These are phyloP conservation scores for Yamadazyma oceani DNA, from an alignment of 1,139 yeast genomes.

Conservation along the genomic window DNA sequence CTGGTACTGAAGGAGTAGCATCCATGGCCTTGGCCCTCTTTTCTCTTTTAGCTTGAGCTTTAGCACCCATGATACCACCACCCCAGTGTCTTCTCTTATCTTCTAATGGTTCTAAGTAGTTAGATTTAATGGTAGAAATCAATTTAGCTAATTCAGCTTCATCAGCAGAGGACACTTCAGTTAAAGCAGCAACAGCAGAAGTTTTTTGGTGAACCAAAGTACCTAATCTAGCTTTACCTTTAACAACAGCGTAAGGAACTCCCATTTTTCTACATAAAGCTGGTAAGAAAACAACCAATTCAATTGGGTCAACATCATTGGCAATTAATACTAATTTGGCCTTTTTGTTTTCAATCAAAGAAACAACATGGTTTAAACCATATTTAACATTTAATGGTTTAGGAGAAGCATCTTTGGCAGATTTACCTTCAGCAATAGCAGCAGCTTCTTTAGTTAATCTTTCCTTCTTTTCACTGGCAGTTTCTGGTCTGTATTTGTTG, in stretches of 20 bases:
- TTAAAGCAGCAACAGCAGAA: constrained; percentile 94
- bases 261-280: constrained; percentile 99
- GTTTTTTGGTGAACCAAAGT: constrained; percentile 96
- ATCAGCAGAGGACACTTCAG: constrained; percentile 92
- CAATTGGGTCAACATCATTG: constrained; percentile 98
- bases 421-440: constrained; percentile 96
- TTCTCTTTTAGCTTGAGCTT: constrained; percentile 73
- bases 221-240: constrained; percentile 99
- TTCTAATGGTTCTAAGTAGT: constrained; percentile 91
- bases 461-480: constrained; percentile 95
- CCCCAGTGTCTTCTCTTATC: constrained; percentile 99
- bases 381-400: constrained; percentile 95
- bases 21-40: constrained; percentile 46
- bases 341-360: constrained; percentile 96
- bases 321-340: constrained; percentile 96
- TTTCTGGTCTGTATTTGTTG: constrained; percentile 99
- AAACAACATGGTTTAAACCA: constrained; percentile 98
- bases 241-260: constrained; percentile 96
- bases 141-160: constrained; percentile 92
- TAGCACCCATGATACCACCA: constrained; percentile 97
- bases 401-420: constrained; percentile 92
- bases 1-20: constrained; percentile 15
- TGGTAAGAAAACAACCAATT: constrained; percentile 93
- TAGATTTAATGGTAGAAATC: constrained; percentile 87
- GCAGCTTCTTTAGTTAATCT: constrained; percentile 98